A percentile compares a stretch with the other conserved stretches of the same genome.
These are phyloP conservation scores for Fusarium palustre DNA, from an alignment of 2,329 filamentous ascomycete genomes.

Conservation along the genomic window DNA sequence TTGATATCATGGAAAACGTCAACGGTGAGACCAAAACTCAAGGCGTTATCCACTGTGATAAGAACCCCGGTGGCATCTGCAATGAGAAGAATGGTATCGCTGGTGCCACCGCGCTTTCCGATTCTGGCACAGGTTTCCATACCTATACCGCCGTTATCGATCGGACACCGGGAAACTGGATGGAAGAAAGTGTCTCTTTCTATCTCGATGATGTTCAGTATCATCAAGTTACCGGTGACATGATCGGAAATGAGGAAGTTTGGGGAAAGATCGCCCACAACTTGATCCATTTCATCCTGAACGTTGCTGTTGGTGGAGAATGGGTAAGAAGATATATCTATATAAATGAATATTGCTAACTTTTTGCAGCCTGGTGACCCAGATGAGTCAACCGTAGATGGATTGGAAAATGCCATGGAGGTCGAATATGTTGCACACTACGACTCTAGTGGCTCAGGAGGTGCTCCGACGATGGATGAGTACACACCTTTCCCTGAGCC, in stretches of 20 bases:
- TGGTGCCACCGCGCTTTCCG: rapidly evolving
- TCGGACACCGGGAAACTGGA: slow-evolving; percentile 58
- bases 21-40: slow-evolving; percentile 14
- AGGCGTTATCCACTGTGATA: slow-evolving; percentile 39
- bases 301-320: slow-evolving; percentile 64
- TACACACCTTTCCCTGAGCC: not conserved
- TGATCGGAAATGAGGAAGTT: slow-evolving; percentile 56
- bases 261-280: slow-evolving; percentile 62
- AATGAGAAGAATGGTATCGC: slow-evolving; percentile 57
- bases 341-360: slow-evolving; percentile 8
- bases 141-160: slow-evolving; percentile 62
- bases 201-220: slow-evolving; percentile 57
- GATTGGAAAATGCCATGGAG: slow-evolving; percentile 60
- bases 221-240: slow-evolving; percentile 55
- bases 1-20: slow-evolving; percentile 41
- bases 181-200: slow-evolving; percentile 61
- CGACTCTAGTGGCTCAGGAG: not conserved
- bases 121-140: slow-evolving; percentile 53
- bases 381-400: slow-evolving; percentile 55
- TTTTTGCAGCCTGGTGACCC: slow-evolving; percentile 58
- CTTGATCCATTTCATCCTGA: slow-evolving; percentile 62
- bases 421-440: slow-evolving; percentile 60
- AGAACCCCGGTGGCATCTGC: slow-evolving; percentile 57
- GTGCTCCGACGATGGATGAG: not conserved
- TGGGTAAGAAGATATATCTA: slow-evolving; percentile 53